phyloP scores from a whole-genome alignment of 352 stramenopile genomes.

The Phytophthora macrochlamydospora region DNA sequence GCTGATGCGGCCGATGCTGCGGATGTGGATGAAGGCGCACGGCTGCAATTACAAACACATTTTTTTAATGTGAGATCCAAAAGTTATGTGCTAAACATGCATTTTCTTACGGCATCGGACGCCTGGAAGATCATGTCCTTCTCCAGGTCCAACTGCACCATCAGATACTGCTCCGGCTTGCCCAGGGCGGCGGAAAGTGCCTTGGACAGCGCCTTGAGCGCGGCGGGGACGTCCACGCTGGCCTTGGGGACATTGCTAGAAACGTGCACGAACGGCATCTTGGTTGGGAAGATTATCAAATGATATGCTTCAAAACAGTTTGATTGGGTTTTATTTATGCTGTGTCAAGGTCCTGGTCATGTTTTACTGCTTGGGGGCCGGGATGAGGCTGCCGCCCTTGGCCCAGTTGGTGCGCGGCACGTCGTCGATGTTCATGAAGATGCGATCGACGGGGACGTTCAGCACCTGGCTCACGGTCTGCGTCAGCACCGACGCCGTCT shows the following conservation, averaged over 20 bases:
- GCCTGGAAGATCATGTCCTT: slow-evolving; percentile 35
- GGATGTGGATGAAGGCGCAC: slow-evolving; percentile 43
- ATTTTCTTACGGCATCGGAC: slow-evolving; percentile 25
- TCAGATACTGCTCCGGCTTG: slow-evolving; percentile 36
- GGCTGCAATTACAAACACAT: slow-evolving; percentile 19
- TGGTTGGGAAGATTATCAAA: neutral
- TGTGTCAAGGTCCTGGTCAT: neutral
- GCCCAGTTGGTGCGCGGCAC: slow-evolving; percentile 54
- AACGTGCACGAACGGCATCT: slow-evolving; percentile 48
- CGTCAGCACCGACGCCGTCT: slow-evolving; percentile 54
- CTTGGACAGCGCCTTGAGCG: slow-evolving; percentile 41
- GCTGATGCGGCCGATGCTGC: slow-evolving; percentile 43
- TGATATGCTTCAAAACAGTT: neutral
- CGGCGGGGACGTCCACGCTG: slow-evolving; percentile 32
- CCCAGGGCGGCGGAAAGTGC: slow-evolving; percentile 37
- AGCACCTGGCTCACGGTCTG: slow-evolving; percentile 48
- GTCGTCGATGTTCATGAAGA: slow-evolving; percentile 67
- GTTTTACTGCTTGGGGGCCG: slow-evolving; percentile 33
- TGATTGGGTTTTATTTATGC: neutral
- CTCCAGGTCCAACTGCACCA: slow-evolving; percentile 45
- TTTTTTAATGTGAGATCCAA: neutral
- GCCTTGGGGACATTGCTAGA: slow-evolving; percentile 42
- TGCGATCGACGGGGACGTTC: slow-evolving; percentile 40
- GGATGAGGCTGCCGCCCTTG: slow-evolving; percentile 42
- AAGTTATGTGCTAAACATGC: neutral